phyloP scores from a whole-genome alignment of 1,139 yeast genomes.

The Chernovozyma sophiae-reginae region DNA sequence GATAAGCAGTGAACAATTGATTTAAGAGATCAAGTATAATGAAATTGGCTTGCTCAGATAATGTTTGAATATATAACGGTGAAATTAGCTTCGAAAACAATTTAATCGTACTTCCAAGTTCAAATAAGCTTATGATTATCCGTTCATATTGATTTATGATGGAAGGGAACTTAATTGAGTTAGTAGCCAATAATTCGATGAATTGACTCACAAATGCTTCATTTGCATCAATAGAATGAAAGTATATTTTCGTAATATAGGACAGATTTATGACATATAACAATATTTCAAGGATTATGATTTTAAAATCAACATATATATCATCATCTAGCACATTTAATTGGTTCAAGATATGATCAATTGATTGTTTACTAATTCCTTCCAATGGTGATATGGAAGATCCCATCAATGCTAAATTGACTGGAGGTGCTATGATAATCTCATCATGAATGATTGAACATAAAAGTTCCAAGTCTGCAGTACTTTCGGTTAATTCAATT shows the following conservation, averaged over 20 bases:
- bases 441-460: conserved; percentile 1
- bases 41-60: neutral
- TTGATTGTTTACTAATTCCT: neutral
- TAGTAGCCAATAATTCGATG: conserved; percentile 8
- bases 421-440: conserved; percentile 3
- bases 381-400: too few species aligned
- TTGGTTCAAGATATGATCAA: conserved; percentile 12
- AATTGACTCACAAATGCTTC: conserved; percentile 18
- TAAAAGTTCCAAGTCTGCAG: conserved; percentile 3
- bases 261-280: conserved; percentile 19
- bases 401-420: neutral
- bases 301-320: conserved; percentile 27
- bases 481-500: conserved; percentile 20
- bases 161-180: neutral
- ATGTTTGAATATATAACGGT: conserved; percentile 10
- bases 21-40: conserved; percentile 18
- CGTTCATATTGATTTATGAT: neutral
- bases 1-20: conserved; percentile 19
- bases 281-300: conserved; percentile 28
- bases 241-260: conserved; percentile 8
- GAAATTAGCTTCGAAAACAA: conserved; percentile 18
- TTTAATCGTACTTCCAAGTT: conserved; percentile 32
- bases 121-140: conserved; percentile 26
- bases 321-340: conserved; percentile 20
- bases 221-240: neutral